Percentiles rank a stretch among this genome's conserved stretches.
Evolutionary conservation across 2,329 filamentous ascomycete species (phyloP).

Genomic region (Fusarium subglutinans): DNA sequence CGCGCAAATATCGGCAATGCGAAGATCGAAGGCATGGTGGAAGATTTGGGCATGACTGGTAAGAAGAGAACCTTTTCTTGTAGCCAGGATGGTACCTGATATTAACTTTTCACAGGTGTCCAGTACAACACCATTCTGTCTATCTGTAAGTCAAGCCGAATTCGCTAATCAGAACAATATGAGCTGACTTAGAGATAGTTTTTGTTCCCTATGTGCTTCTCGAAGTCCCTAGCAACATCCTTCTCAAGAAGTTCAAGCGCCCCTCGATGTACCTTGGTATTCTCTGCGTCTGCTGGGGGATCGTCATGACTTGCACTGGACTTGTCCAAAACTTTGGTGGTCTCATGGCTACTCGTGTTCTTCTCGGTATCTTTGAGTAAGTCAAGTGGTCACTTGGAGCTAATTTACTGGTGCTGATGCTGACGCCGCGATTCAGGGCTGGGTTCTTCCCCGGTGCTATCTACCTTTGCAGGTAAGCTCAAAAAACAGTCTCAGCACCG

Average conservation of each 20-base stretch:
- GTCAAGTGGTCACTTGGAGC: not conserved
- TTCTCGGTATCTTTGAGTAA: constrained; percentile 72
- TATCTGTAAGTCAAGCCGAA: constrained; percentile 63
- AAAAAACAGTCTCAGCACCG: too few species aligned
- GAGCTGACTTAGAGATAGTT: not conserved
- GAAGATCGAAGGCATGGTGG: constrained; percentile 54
- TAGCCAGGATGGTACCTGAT: too few species aligned
- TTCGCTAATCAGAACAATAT: too few species aligned
- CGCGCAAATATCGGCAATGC: constrained; percentile 62
- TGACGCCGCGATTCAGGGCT: constrained; percentile 47
- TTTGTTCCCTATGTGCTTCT: constrained; percentile 38
- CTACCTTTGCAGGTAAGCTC: constrained; percentile 67
- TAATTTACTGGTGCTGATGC: not conserved
- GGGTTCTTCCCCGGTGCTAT: constrained; percentile 77
- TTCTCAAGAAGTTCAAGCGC: constrained; percentile 40
- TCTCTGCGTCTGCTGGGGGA: constrained; percentile 63
- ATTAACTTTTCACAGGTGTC: constrained; percentile 48
- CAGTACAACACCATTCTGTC: constrained; percentile 66
- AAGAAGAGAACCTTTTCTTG: too few species aligned
- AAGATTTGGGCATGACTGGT: constrained; percentile 57
- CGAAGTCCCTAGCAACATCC: constrained; percentile 42
- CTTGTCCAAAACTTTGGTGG: constrained; percentile 67
- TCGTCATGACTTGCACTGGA: constrained; percentile 71
- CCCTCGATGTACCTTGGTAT: constrained; percentile 38
- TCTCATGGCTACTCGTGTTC: constrained; percentile 69